Evolutionary conservation across 139 green algal species (phyloP), one percentile per base, ranked within the genome.

Genomic region (Asterochloris erici): DNA sequence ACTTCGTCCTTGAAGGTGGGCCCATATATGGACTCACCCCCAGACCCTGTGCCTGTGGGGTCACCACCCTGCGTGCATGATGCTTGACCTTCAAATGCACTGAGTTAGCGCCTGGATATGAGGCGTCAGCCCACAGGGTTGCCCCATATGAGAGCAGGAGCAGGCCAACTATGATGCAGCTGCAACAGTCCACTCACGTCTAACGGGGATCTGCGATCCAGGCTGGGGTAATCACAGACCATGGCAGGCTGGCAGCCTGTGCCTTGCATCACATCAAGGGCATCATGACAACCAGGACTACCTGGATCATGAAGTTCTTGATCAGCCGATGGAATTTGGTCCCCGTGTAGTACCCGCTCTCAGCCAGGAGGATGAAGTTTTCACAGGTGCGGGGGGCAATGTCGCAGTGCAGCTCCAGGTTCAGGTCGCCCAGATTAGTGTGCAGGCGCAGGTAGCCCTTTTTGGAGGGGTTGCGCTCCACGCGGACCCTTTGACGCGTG

Each of bases 231-330:
- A 10, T 10, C 38, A 6, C 38, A 54, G 38, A 54, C 38, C 38
- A 54, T 10, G 38, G 38, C 38, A 54, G 38, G 38, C 38, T 54
- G 38, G 38, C 38, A 54, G 38, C 38, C 38, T 54, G 38, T 54
- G 38, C 6, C 38, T 54, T 54, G 38, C 2, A 54, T 6, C 6
- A 54, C 38, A 54, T 54, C 6, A 6, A 6, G 38, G 4, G 38
- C 38, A 54, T 6, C 6, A 54, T 6, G 38, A 54, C 6, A 54
- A 54, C 6, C 6, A 54, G 38, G 26, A 80, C 0, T 61, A 90
- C 90, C 90, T 96, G 93, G 15, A 96, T 91, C 96, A 99, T 98
- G 85, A 99, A 99, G 90, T 98, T 97, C 73, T 92, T 93, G 81
- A 99, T 98, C 85, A 73, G 93, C 29, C 96, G 88, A 90, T 99